Evolutionary conservation across 768 basidiomycete species (phyloP).

Genomic region (Tricholoma saponaceum): DNA sequence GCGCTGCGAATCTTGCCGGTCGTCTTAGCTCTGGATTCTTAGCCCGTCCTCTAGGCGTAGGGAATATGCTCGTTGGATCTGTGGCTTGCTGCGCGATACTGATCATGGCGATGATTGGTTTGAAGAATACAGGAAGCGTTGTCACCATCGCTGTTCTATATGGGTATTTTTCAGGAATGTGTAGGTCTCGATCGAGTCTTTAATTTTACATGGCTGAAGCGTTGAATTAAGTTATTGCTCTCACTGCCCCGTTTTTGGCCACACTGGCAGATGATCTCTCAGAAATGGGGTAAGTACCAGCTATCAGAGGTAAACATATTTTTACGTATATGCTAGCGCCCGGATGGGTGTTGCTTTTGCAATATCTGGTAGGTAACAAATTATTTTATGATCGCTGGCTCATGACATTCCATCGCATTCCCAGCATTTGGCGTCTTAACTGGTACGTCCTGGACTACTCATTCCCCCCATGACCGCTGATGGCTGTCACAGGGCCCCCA

Average conservation of each 20-base stretch:
- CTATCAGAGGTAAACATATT: background rate
- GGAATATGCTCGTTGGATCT: conserved; percentile 22
- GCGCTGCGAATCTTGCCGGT: conserved; percentile 18
- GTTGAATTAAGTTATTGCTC: background rate
- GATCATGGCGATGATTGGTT: conserved; percentile 32
- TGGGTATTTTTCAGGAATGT: conserved; percentile 36
- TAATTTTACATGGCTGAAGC: background rate
- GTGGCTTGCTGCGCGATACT: conserved; percentile 24
- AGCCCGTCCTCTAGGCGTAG: conserved; percentile 16
- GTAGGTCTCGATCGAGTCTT: background rate
- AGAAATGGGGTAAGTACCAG: background rate
- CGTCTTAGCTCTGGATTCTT: conserved; percentile 20
- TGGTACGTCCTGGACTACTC: background rate
- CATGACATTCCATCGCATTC: background rate
- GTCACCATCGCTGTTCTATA: conserved; percentile 34
- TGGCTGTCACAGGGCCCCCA: background rate
- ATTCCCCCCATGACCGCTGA: background rate
- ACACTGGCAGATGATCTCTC: background rate
- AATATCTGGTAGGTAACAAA: background rate
- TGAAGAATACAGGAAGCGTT: conserved; percentile 25
- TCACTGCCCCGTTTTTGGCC: background rate
- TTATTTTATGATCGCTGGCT: background rate
- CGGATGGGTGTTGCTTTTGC: background rate
- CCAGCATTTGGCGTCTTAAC: background rate
- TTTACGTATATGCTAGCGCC: background rate